These are phyloP conservation scores for Lasiosphaeria hispida DNA, from an alignment of 495 filamentous ascomycete genomes.

Conservation along the genomic window DNA sequence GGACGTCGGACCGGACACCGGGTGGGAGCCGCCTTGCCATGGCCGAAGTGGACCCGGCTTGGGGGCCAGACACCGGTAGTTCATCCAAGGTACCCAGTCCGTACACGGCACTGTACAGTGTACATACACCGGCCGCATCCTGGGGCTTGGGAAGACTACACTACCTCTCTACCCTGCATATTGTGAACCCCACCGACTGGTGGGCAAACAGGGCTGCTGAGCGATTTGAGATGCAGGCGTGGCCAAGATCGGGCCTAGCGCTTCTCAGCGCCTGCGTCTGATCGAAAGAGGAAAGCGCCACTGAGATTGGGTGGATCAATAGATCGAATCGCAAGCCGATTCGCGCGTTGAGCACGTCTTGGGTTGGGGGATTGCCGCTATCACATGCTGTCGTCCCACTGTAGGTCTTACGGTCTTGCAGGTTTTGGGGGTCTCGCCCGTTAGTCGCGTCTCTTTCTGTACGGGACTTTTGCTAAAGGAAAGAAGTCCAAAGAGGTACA, in stretches of 20 bases:
- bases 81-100: too few species aligned
- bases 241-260: slow-evolving; percentile 1
- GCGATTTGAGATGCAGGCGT: not conserved
- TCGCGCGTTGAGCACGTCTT: too few species aligned
- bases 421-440: not conserved
- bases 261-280: not conserved
- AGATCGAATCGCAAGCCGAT: not conserved
- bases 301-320: not conserved
- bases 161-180: not conserved
- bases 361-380: not conserved
- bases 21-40: too few species aligned
- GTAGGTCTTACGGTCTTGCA: not conserved
- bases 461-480: not conserved
- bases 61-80: too few species aligned
- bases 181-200: not conserved
- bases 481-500: too few species aligned
- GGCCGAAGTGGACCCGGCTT: too few species aligned
- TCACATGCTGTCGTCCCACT: not conserved
- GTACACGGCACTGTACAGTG: too few species aligned
- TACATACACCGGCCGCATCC: too few species aligned
- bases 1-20: too few species aligned
- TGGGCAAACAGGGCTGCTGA: not conserved
- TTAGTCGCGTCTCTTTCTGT: not conserved
- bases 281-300: slow-evolving; percentile 2
- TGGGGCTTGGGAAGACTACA: too few species aligned